Percentiles rank a stretch among this genome's conserved stretches.
Evolutionary conservation across 176 grass and related monocot species (phyloP).

Genomic region (Pontederia crassipes): DNA sequence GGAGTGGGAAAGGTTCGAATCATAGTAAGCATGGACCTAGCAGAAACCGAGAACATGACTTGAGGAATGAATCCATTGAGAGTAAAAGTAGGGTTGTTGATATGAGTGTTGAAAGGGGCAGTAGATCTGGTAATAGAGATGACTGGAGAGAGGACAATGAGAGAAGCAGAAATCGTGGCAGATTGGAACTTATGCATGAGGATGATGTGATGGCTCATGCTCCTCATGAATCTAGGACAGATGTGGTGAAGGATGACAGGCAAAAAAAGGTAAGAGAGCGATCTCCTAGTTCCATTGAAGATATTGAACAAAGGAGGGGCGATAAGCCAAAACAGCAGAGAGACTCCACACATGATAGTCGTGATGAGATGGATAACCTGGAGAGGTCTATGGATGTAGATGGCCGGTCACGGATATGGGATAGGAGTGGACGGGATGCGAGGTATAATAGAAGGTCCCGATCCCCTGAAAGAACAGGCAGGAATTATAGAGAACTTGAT

Average conservation of each 20-base stretch:
- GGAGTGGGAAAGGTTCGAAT: conserved; percentile 22
- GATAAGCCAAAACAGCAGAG: conserved; percentile 17
- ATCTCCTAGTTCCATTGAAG: conserved; percentile 10
- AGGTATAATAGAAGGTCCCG: conserved; percentile 14
- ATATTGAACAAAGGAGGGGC: conserved; percentile 10
- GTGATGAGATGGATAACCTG: conserved; percentile 13
- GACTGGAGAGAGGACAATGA: conserved; percentile 13
- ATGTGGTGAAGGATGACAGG: conserved; percentile 18
- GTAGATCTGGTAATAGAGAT: conserved; percentile 15
- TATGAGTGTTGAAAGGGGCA: conserved; percentile 17
- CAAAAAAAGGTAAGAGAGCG: conserved; percentile 12
- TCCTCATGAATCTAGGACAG: conserved; percentile 20
- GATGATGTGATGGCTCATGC: conserved; percentile 9
- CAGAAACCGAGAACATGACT: conserved; percentile 8
- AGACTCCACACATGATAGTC: conserved; percentile 10
- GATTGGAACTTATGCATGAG: conserved; percentile 6
- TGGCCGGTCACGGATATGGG: conserved; percentile 15
- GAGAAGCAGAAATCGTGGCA: conserved; percentile 14
- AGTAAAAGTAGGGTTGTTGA: conserved; percentile 20
- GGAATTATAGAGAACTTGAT: conserved; percentile 27
- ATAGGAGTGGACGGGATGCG: conserved; percentile 21
- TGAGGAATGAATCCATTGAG: conserved; percentile 25
- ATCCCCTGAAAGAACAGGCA: conserved; percentile 29
- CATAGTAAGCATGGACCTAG: conserved; percentile 24
- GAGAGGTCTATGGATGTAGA: conserved; percentile 31